Conservation (phyloP, 2,329 filamentous ascomycete genomes). For the Fusarium clavum region DNA sequence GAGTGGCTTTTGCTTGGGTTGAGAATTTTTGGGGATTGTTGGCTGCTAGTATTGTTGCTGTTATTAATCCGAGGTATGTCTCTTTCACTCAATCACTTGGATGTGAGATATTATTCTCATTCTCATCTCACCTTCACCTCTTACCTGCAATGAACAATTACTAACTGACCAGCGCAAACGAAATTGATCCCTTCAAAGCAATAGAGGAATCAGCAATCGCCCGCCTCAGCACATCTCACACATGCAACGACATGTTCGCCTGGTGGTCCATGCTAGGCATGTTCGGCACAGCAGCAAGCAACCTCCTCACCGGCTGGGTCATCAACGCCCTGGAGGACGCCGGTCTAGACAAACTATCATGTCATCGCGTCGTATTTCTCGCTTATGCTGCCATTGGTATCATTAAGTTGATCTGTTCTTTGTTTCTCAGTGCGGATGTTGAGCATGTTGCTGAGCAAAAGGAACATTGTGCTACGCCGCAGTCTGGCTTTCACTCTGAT, state of each 20-base stretch:
- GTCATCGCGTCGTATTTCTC: slow-evolving; percentile 35
- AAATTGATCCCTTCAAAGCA: slow-evolving; percentile 43
- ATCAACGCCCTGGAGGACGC: slow-evolving; percentile 27
- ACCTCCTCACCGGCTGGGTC: slow-evolving; percentile 35
- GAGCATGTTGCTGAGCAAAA: slow-evolving; percentile 22
- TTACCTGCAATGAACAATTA: accelerated
- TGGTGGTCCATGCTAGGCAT: slow-evolving; percentile 45
- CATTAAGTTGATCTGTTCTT: slow-evolving; percentile 28
- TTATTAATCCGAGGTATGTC: slow-evolving; percentile 39
- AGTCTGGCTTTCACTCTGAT: no score
- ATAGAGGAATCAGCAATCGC: slow-evolving; percentile 42
- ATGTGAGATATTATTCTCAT: background rate
- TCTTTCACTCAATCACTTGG: background rate
- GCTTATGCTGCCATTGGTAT: slow-evolving; percentile 28
- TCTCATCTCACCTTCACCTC: background rate
- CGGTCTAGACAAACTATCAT: slow-evolving; percentile 18
- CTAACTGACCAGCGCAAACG: slow-evolving; percentile 31
- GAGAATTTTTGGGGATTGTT: slow-evolving; percentile 40
- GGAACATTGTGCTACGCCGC: slow-evolving; percentile 11
- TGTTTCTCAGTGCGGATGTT: slow-evolving; percentile 28
- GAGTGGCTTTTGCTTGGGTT: slow-evolving; percentile 28
- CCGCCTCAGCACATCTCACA: slow-evolving; percentile 34
- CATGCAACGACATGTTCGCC: slow-evolving; percentile 40
- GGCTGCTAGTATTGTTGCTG: slow-evolving; percentile 31
- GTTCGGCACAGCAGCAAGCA: slow-evolving; percentile 39